A percentile compares a stretch with the other conserved stretches of the same genome.
phyloP scores from a whole-genome alignment of 331 rosid genomes.

The Quercus lobata region DNA sequence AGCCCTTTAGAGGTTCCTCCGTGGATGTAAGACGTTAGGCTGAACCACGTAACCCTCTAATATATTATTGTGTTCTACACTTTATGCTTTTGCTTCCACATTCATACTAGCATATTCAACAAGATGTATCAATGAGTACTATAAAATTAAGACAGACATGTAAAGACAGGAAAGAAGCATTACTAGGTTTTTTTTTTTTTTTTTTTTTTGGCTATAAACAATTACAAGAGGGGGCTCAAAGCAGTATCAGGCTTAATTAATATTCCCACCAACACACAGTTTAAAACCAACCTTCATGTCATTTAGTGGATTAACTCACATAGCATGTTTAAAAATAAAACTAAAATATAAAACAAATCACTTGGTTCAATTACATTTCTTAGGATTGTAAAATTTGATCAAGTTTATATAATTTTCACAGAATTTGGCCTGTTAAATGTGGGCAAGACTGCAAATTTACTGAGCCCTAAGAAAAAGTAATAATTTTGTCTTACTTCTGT shows the following conservation, averaged over 20 bases:
- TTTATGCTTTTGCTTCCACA: too few species aligned
- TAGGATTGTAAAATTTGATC: background rate
- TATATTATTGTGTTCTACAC: too few species aligned
- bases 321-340: background rate
- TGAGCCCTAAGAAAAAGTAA: background rate
- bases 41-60: too few species aligned
- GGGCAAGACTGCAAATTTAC: background rate
- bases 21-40: too few species aligned
- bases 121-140: too few species aligned
- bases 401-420: background rate
- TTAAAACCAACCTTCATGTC: background rate
- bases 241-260: background rate
- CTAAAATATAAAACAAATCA: background rate
- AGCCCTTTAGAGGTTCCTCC: too few species aligned
- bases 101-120: too few species aligned
- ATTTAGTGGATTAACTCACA: background rate
- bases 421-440: background rate
- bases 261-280: background rate
- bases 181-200: background rate
- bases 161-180: constrained; percentile 9
- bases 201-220: background rate
- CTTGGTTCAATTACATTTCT: background rate
- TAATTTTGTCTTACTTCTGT: background rate
- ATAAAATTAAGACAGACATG: constrained; percentile 3
- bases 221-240: background rate